These are phyloP conservation scores for Candida nanaspora DNA, from an alignment of 805 yeast species.

Conservation along the genomic window DNA sequence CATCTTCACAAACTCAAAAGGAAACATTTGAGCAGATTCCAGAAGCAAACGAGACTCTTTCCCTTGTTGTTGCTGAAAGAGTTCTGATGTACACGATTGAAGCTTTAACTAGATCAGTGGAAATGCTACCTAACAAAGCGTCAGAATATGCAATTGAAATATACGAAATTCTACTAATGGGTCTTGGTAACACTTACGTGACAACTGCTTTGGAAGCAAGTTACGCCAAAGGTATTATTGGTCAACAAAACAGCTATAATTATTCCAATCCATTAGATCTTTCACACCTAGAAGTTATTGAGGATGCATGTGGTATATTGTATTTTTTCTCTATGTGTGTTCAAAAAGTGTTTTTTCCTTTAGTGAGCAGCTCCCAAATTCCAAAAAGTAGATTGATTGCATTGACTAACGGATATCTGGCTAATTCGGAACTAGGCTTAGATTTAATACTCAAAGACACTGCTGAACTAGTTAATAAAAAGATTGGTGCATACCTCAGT, in stretches of 20 bases:
- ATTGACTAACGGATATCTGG: slow-evolving; percentile 52
- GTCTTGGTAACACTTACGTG: slow-evolving; percentile 67
- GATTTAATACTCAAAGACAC: slow-evolving; percentile 58
- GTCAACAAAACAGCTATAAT: slow-evolving; percentile 12
- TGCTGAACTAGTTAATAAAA: slow-evolving; percentile 41
- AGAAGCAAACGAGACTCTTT: slow-evolving; percentile 14
- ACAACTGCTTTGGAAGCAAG: slow-evolving; percentile 71
- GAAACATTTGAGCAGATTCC: neutral
- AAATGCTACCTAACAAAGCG: slow-evolving; percentile 56
- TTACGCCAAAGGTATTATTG: slow-evolving; percentile 28
- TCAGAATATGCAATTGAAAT: slow-evolving; percentile 59
- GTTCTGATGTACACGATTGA: slow-evolving; percentile 70
- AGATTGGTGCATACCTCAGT: slow-evolving; percentile 43
- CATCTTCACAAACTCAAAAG: neutral
- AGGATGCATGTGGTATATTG: slow-evolving; percentile 50
- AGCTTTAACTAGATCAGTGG: slow-evolving; percentile 68
- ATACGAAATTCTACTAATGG: slow-evolving; percentile 58
- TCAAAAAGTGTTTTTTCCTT: slow-evolving; percentile 68
- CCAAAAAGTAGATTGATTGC: slow-evolving; percentile 53
- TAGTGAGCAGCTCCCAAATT: slow-evolving; percentile 53
- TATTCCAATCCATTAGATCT: slow-evolving; percentile 28
- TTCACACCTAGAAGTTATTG: slow-evolving; percentile 40
- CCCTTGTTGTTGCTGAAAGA: slow-evolving; percentile 46
- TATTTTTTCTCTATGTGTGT: slow-evolving; percentile 64
- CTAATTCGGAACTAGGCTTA: slow-evolving; percentile 56